Evolutionary conservation across 176 grass and related monocot genomes (phyloP).

Genomic region (Melocanna baccifera): DNA sequence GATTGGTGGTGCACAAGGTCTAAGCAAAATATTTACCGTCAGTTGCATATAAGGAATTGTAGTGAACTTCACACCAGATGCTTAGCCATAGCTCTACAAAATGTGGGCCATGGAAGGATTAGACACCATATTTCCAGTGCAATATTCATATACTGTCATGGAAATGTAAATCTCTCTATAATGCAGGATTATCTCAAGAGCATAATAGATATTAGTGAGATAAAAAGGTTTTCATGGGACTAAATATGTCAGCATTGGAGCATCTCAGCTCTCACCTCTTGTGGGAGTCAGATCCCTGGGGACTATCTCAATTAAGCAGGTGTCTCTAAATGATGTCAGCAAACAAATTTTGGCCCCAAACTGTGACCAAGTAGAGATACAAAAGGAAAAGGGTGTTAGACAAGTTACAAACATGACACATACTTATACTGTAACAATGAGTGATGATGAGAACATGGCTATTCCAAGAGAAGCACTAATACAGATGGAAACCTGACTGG

Average conservation of each 20-base stretch:
- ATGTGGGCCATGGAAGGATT: slow-evolving; percentile 5
- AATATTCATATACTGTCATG: not conserved
- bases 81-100: slow-evolving; percentile 91
- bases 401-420: not conserved
- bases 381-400: not conserved
- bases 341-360: slow-evolving; percentile 96
- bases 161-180: not conserved
- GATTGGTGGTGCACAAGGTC: not conserved
- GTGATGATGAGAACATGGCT: not conserved
- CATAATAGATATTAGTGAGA: not conserved
- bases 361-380: slow-evolving; percentile 36
- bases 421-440: not conserved
- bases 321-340: slow-evolving; percentile 88
- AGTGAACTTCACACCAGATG: slow-evolving; percentile 99
- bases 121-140: not conserved
- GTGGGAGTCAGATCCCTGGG: slow-evolving; percentile 75
- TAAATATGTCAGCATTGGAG: not conserved
- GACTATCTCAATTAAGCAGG: slow-evolving; percentile 89
- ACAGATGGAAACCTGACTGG: not conserved
- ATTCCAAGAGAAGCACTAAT: not conserved
- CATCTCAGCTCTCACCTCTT: slow-evolving; percentile 56
- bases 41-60: slow-evolving; percentile 89
- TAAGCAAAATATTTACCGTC: slow-evolving; percentile 51
- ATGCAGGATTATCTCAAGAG: not conserved
- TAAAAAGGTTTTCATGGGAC: not conserved